Evolutionary conservation across 1,284 basidiomycete genomes (phyloP), one percentile per base, ranked within the genome.

Genomic region (Sparassis latifolia): DNA sequence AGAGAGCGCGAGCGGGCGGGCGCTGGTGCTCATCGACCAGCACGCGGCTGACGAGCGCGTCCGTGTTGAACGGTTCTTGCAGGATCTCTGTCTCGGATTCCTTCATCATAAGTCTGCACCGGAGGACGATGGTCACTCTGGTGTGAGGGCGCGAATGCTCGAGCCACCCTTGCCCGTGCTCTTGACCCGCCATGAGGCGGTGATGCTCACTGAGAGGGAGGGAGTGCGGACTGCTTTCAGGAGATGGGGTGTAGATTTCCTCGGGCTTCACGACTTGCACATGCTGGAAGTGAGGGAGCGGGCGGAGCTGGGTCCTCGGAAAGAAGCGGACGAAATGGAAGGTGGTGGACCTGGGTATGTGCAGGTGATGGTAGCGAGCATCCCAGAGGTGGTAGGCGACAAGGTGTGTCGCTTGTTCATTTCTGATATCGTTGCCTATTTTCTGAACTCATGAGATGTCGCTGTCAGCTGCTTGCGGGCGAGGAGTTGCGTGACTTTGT

Each of bases 21-120:
- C 73, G n/a, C 72, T 97, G 33, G 75, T 94, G 30, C 74, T 97
- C 51, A 77, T 98, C 42, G 95, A 98, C 69, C 95, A 98, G 66
- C 95, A 98, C 64, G 95, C 95, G 3, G 95, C 93, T 5, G 92
- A 97, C 63, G 95, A 98, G 69, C 82, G 95, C 6, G 73, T 95
- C 32, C 81, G 92, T 28, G 88, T 97, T 44, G 95, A 98, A 67
- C 70, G 72, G n/a, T 86, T 91, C 62, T 73, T 95, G 50, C 74
- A 75, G 54, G 79, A 83, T 48, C 66, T 92, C 27, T 89, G 88
- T 64, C 61, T 71, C 50, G 81, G 82, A 3, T 91, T 87, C 62
- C 48, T 45, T 41, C 50, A 42, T 29, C 33, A 47, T 28, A 20
- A 10, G 10, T 5, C 41, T 3, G 30, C 40, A 12, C 4, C 48